Percentiles rank a stretch among this genome's conserved stretches.
Evolutionary conservation across 768 basidiomycete genomes (phyloP).

Genomic region (Arthromyces matolae): DNA sequence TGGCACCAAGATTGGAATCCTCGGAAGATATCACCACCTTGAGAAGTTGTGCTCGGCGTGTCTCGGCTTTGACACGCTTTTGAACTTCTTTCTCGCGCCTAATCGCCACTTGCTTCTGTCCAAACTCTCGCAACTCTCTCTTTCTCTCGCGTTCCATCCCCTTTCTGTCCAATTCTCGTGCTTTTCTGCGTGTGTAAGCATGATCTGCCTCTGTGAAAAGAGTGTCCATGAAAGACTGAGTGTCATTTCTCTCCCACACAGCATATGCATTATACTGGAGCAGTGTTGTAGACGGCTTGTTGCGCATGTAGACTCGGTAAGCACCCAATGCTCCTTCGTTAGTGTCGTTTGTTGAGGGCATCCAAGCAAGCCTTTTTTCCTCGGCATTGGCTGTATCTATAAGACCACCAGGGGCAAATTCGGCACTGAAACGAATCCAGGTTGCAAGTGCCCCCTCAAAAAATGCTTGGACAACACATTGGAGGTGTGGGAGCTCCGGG

Average conservation of each 20-base stretch:
- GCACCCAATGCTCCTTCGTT: conserved; percentile 28
- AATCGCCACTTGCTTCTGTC: too few relatives aligned
- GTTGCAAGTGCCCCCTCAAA: conserved; percentile 15
- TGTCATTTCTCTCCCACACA: not conserved
- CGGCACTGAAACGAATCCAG: conserved; percentile 25
- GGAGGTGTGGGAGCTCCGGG: conserved; percentile 17
- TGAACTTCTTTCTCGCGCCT: too few relatives aligned
- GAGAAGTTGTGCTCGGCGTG: not conserved
- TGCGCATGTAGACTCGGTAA: conserved; percentile 16
- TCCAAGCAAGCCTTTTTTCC: conserved; percentile 21
- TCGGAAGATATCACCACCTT: not conserved
- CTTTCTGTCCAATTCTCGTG: not conserved
- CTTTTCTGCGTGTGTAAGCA: not conserved
- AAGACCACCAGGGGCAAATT: conserved; percentile 26
- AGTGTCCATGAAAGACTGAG: not conserved
- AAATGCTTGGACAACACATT: conserved; percentile 8
- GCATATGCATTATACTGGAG: not conserved
- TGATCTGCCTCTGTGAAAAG: too few relatives aligned
- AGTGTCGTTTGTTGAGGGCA: conserved; percentile 29
- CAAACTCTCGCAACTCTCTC: too few relatives aligned
- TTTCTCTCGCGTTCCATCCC: not conserved
- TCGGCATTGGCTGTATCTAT: conserved; percentile 21
- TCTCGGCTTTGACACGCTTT: not conserved
- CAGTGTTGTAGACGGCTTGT: not conserved
- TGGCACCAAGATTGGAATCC: not conserved